phyloP scores from a whole-genome alignment of 148 eudicot species.

The Diospyros kaki region DNA sequence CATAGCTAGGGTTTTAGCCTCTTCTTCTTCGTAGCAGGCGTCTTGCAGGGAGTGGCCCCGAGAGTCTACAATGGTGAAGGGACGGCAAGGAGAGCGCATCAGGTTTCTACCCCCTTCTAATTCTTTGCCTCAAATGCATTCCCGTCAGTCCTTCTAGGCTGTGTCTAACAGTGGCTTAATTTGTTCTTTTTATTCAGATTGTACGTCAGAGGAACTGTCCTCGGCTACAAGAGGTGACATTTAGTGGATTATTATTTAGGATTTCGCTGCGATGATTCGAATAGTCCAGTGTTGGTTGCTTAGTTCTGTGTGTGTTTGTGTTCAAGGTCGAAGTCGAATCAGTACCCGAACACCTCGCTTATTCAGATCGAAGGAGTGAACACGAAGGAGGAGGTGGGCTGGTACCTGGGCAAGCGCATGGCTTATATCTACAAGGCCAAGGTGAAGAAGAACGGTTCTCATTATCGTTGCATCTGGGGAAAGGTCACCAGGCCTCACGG shows the following conservation, averaged over 20 bases:
- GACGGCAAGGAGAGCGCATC: constrained; percentile 84
- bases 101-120: constrained; percentile 25
- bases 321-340: constrained; percentile 80
- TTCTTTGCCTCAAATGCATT: too few species aligned
- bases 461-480: constrained; percentile 54
- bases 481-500: constrained; percentile 49
- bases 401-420: constrained; percentile 55
- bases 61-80: constrained; percentile 60
- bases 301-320: neutral
- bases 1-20: constrained; percentile 9
- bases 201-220: constrained; percentile 58
- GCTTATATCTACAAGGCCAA: constrained; percentile 51
- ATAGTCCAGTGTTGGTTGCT: neutral
- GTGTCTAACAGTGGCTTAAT: neutral
- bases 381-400: constrained; percentile 70
- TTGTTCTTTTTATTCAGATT: constrained; percentile 25
- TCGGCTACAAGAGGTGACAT: constrained; percentile 70
- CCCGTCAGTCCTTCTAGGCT: neutral
- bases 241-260: too few species aligned
- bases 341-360: constrained; percentile 78
- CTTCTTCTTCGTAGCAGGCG: neutral
- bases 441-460: constrained; percentile 39
- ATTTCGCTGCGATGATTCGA: neutral
- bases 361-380: constrained; percentile 84
- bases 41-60: neutral